Evolutionary conservation across 768 basidiomycete genomes (phyloP), one percentile per base, ranked within the genome.

Genomic region (Tylopilus sp.): DNA sequence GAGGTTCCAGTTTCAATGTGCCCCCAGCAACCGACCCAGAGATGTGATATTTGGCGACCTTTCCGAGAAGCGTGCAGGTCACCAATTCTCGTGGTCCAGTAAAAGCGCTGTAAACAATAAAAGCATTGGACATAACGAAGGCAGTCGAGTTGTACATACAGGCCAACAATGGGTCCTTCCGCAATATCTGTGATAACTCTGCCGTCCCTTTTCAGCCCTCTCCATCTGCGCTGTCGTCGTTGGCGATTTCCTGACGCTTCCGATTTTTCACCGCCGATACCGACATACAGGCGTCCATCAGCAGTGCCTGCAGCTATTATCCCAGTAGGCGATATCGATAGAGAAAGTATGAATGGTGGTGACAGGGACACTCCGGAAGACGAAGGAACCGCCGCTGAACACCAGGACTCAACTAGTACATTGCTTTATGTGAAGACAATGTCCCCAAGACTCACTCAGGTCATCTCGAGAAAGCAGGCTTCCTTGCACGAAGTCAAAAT

Each of bases 271-370:
- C 85, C 88, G 3, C 88, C 81, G 10, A 77, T 76, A 12, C 88
- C 86, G 22, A 90, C 57, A 74, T 81, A 82, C 5, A 91, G 61
- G 35, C 80, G 79, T 4, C 90, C 90, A 62, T 91, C 87, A 9
- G 88, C 90, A 1, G 83, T 86, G 6, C 86, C 83, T 6, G 81
- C 86, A 13, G 82, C 87, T 17, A 91, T 62, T 28, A 82, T 61
- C 0, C 86, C 88, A 4, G 70, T 75, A 0, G 74, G 51, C 3
- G 84, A 83, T 25, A 91, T 62, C 1, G 85, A 74, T 38, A 80
- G 69, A 21, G 79, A 84, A 65, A 82, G 75, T 46, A 91, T 69
- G 63, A 91, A 93, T 1, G 89, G 87, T 1, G 88, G 88, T 2
- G 88, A 82, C 22, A 91, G 69, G 0, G 80, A 75, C 51, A 86